Conservation (phyloP, 2,329 filamentous ascomycete genomes). For the Botrytis aclada region DNA sequence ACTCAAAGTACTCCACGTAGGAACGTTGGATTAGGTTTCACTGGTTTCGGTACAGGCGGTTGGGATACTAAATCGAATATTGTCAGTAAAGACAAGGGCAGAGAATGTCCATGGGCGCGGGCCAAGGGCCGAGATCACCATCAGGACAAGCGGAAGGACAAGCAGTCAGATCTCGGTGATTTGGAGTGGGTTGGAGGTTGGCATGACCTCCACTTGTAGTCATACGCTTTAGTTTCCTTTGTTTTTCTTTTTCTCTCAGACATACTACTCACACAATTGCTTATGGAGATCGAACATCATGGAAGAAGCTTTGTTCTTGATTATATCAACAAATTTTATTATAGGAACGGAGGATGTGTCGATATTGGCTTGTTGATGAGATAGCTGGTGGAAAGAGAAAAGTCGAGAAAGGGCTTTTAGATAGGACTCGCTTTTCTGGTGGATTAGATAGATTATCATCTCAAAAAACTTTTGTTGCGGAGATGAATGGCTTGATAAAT, state of each 20-base stretch:
- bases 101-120: constrained; percentile 49
- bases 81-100: constrained; percentile 40
- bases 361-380: constrained; percentile 13
- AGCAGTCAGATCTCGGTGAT: constrained; percentile 62
- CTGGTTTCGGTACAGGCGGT: constrained; percentile 43
- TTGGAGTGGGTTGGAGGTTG: constrained; percentile 95
- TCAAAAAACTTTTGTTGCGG: constrained; percentile 24
- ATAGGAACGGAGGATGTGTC: constrained; percentile 16
- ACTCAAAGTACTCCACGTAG: constrained; percentile 40
- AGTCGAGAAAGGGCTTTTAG: constrained; percentile 24
- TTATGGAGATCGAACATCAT: constrained; percentile 23
- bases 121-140: constrained; percentile 48
- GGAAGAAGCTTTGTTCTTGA: constrained; percentile 9
- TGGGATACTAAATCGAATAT: constrained; percentile 37
- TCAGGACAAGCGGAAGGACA: constrained; percentile 39
- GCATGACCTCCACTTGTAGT: constrained; percentile 62
- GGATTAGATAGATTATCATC: constrained; percentile 36
- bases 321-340: constrained; percentile 9
- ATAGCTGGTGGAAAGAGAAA: constrained; percentile 17
- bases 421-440: constrained; percentile 39
- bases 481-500: constrained; percentile 27
- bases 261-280: constrained; percentile 16
- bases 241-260: constrained; percentile 20
- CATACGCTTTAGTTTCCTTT: constrained; percentile 22
- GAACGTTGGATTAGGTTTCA: constrained; percentile 46